A percentile compares a stretch with the other conserved stretches of the same genome.
phyloP scores from a whole-genome alignment of 2,329 filamentous ascomycete genomes.

The Cladosporium sp. region DNA sequence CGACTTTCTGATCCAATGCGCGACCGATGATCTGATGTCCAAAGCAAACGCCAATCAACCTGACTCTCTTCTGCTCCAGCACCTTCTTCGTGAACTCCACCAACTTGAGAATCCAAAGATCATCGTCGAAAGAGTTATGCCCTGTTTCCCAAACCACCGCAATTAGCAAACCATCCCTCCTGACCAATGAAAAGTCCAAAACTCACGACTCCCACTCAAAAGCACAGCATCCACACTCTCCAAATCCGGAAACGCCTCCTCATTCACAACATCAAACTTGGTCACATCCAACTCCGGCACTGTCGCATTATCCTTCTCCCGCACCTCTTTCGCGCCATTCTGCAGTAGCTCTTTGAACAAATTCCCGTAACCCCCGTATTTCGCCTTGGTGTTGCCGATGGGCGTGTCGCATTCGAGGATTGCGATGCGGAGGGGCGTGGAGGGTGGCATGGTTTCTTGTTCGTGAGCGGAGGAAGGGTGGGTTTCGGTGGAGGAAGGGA shows the following conservation, averaged over 20 bases:
- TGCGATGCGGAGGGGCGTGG: constrained; percentile 65
- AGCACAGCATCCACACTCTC: constrained; percentile 76
- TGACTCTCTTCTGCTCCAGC: constrained; percentile 57
- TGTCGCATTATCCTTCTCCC: constrained; percentile 43
- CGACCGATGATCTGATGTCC: constrained; percentile 80
- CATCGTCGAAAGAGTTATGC: constrained; percentile 67
- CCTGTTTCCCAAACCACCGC: constrained; percentile 36
- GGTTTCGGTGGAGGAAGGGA: not conserved
- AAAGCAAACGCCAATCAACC: constrained; percentile 78
- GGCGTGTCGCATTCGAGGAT: constrained; percentile 86
- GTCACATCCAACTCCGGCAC: constrained; percentile 52
- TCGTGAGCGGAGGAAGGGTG: not conserved
- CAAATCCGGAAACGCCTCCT: constrained; percentile 65
- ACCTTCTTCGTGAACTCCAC: constrained; percentile 62
- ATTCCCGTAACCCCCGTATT: constrained; percentile 68
- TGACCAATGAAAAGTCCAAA: no score
- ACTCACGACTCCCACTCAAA: constrained; percentile 58
- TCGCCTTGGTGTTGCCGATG: constrained; percentile 55
- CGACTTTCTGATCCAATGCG: constrained; percentile 64
- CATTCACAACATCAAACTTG: constrained; percentile 65
- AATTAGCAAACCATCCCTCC: no score
- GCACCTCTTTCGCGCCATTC: constrained; percentile 43
- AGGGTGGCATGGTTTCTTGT: constrained; percentile 2
- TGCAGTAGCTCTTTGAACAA: constrained; percentile 50
- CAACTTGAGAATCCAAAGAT: constrained; percentile 71